These are phyloP conservation scores for Boeremia exigua DNA, from an alignment of 2,329 filamentous ascomycete genomes.

Conservation along the genomic window DNA sequence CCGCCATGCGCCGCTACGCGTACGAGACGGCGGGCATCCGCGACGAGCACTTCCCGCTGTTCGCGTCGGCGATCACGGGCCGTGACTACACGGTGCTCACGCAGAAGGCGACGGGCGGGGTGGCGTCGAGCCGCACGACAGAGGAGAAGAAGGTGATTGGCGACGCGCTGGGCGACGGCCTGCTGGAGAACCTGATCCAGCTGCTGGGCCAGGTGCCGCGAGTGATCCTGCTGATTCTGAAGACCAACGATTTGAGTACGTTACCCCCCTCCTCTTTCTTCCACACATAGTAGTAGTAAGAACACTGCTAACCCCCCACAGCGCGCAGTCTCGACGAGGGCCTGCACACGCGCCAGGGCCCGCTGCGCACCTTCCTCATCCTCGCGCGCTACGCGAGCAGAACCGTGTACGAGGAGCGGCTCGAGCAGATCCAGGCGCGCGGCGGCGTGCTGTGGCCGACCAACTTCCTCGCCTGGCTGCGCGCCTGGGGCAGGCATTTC, in stretches of 20 bases:
- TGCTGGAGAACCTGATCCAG: slow-evolving; percentile 86
- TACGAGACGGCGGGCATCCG: slow-evolving; percentile 86
- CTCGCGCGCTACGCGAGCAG: slow-evolving; percentile 68
- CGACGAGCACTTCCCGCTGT: slow-evolving; percentile 90
- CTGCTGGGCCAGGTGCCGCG: slow-evolving; percentile 87
- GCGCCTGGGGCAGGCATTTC: slow-evolving; percentile 60
- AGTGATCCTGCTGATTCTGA: slow-evolving; percentile 92
- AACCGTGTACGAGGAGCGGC: slow-evolving; percentile 66
- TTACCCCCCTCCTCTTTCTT: slow-evolving; percentile 15
- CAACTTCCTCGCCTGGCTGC: slow-evolving; percentile 59
- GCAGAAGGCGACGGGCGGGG: slow-evolving; percentile 51
- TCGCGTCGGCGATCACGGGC: slow-evolving; percentile 94
- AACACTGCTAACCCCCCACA: slow-evolving; percentile 33
- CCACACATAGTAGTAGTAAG: too few species aligned
- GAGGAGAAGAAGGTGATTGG: slow-evolving; percentile 89
- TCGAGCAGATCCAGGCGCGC: slow-evolving; percentile 54
- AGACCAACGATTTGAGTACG: slow-evolving; percentile 91
- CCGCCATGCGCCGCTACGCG: slow-evolving; percentile 85
- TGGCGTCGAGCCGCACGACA: slow-evolving; percentile 65
- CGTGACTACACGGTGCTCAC: slow-evolving; percentile 82
- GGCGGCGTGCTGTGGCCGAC: slow-evolving; percentile 58
- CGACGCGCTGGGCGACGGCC: slow-evolving; percentile 81
- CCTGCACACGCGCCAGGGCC: slow-evolving; percentile 73
- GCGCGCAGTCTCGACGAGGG: slow-evolving; percentile 90
- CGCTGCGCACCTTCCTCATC: slow-evolving; percentile 68